phyloP scores from a whole-genome alignment of 192 early-diverging fungal genomes.

The Coemansia sp. region DNA sequence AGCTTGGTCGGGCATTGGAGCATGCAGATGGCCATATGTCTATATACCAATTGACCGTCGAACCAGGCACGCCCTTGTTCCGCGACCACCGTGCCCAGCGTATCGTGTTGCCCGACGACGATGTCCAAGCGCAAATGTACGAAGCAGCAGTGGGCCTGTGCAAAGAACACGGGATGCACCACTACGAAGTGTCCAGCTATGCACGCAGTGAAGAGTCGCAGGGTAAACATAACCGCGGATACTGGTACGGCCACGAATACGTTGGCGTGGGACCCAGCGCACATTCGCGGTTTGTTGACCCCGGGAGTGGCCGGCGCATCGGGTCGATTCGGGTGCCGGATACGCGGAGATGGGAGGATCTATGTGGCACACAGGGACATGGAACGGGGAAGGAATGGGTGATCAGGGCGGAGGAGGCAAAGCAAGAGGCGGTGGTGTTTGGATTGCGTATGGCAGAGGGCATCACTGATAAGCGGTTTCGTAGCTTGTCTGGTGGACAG shows the following conservation, averaged over 20 bases:
- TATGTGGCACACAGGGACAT: conserved; percentile 25
- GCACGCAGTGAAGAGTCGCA: conserved; percentile 8
- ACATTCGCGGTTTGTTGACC: conserved; percentile 51
- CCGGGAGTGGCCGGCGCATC: conserved; percentile 8
- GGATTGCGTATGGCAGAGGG: conserved; percentile 51
- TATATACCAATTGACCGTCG: conserved; percentile 56
- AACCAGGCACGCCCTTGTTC: conserved; percentile 53
- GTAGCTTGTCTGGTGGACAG: conserved; percentile 8
- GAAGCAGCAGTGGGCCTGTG: conserved; percentile 29
- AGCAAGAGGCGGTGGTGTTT: conserved; percentile 47
- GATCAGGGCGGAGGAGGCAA: conserved; percentile 7
- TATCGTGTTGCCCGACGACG: conserved; percentile 14
- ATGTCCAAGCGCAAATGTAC: conserved; percentile 47
- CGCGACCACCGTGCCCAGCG: conserved; percentile 24
- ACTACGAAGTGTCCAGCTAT: conserved; percentile 58
- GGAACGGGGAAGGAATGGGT: conserved; percentile 9
- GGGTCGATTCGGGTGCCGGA: conserved; percentile 28
- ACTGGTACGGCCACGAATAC: conserved; percentile 55
- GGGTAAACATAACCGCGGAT: conserved; percentile 50
- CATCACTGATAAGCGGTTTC: conserved; percentile 18
- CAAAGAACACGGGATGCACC: conserved; percentile 21
- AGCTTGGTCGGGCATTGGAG: conserved; percentile 31
- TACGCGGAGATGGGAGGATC: conserved; percentile 21
- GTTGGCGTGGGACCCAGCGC: conserved; percentile 59
- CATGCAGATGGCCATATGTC: conserved; percentile 48